A percentile compares a stretch with the other conserved stretches of the same genome.
Conservation (phyloP, 1,284 basidiomycete genomes). For the Ustilago crameri region DNA sequence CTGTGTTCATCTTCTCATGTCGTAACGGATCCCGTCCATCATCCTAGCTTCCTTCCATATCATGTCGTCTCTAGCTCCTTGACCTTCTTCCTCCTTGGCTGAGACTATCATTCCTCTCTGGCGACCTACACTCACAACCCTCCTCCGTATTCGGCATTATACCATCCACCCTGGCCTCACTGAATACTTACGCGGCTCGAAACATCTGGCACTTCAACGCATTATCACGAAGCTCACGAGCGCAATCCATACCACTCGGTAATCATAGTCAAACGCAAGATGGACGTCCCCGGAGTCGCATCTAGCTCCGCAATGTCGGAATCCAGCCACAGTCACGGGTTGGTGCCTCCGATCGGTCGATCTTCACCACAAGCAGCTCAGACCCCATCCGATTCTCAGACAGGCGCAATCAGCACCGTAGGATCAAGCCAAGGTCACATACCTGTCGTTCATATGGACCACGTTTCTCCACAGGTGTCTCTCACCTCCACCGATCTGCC, state of each 20-base stretch:
- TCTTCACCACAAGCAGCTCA: not conserved
- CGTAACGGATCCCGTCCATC: not conserved
- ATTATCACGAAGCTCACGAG: too few species aligned
- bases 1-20: not conserved
- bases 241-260: too few species aligned
- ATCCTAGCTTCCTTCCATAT: not conserved
- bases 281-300: constrained; percentile 1
- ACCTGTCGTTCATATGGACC: too few species aligned
- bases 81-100: not conserved
- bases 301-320: constrained; percentile 16
- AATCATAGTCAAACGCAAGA: not conserved
- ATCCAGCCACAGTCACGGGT: constrained; percentile 13
- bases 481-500: not conserved
- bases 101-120: not conserved
- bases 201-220: not conserved
- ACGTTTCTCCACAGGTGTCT: too few species aligned
- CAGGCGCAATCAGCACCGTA: not conserved
- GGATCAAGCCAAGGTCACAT: too few species aligned
- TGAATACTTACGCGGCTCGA: too few species aligned
- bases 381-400: not conserved
- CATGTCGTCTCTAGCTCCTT: too few species aligned
- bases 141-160: not conserved
- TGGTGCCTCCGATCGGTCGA: constrained; percentile 1
- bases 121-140: not conserved
- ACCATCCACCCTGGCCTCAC: too few species aligned